Evolutionary conservation across 2,329 filamentous ascomycete genomes (phyloP).

Genomic region (Neonectria neomacrospora): DNA sequence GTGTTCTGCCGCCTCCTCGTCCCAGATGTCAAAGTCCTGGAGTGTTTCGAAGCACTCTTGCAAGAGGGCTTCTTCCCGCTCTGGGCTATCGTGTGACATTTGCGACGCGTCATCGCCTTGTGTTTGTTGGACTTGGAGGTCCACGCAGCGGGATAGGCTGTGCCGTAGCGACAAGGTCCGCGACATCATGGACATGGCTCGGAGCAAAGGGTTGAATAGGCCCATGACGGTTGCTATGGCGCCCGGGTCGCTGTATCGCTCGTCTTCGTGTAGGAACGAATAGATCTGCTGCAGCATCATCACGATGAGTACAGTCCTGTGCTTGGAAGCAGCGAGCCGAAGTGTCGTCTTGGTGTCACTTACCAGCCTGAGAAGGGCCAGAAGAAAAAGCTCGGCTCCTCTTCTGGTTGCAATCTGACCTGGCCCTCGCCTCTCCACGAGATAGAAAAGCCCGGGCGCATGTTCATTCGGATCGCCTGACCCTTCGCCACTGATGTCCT

Average conservation of each 20-base stretch:
- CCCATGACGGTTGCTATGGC: conserved; percentile 44
- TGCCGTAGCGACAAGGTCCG: conserved; percentile 36
- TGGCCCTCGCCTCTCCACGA: conserved; percentile 47
- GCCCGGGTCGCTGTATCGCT: conserved; percentile 47
- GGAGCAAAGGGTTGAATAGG: conserved; percentile 46
- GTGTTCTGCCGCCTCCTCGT: conserved; percentile 45
- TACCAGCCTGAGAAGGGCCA: conserved; percentile 47
- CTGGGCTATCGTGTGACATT: background rate
- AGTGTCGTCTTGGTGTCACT: conserved; percentile 18
- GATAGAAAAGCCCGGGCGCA: conserved; percentile 48
- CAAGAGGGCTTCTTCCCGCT: conserved; percentile 19
- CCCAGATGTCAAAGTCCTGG: conserved; percentile 47
- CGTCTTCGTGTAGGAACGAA: conserved; percentile 47
- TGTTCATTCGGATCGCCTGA: conserved; percentile 46
- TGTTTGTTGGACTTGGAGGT: conserved; percentile 3
- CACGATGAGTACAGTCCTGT: too few species aligned
- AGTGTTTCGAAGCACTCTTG: conserved; percentile 44
- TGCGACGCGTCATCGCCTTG: background rate
- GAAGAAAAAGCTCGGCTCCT: conserved; percentile 47
- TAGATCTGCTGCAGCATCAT: conserved; percentile 45
- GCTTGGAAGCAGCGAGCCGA: too few species aligned
- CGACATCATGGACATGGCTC: conserved; percentile 48
- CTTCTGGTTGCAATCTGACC: conserved; percentile 46
- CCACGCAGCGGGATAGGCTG: conserved; percentile 23
- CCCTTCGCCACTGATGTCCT: conserved; percentile 49